Evolutionary conservation across 208 protist species (phyloP), one percentile per base, ranked within the genome.

Genomic region (Crithidia brevicula): DNA sequence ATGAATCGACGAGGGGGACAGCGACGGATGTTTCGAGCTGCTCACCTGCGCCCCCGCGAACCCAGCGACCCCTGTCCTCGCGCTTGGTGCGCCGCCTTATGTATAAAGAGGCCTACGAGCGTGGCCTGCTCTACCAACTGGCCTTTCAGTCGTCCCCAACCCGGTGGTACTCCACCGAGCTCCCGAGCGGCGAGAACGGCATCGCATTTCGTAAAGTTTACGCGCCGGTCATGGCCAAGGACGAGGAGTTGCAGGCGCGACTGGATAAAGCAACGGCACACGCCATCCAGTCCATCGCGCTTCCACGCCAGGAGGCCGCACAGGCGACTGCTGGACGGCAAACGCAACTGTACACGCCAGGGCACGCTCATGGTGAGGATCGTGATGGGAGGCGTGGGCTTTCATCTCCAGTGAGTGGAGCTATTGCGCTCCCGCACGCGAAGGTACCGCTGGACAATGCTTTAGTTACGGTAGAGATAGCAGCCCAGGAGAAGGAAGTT

Each of bases 21-120:
- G 6, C 8, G 7, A 13, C 13, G 46, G 22, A 7, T 31, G 50
- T 20, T 1, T 10, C 31, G 2, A 22, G 25, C 16, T 10, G 3
- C 28, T 54, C 25, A 4, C 18, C 11, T 10, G 22, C 28, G 20
- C 18, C 4, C 11, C n/a, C n/a, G 7, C 25, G 15, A 28, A 47
- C 22, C 22, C 51, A 11, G 43, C 53, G 49, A 34, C 20, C 34
- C 27, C 40, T 45, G 13, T 60, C 36, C 16, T 9, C 43, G 13
- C 64, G 59, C 27, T 15, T 4, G 9, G 28, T 77, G 34, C 72
- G 69, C 22, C 86, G 77, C 54, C 67, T 88, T 16, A 20, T 88
- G n/a, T 88, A 88, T 56, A 51, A 84, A 5, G 85, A 91, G 52
- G 43, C 79, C 34, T 86, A 86, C 46, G 74, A 86, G 50, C 81